These are phyloP conservation scores for Rosa multiflora DNA, from an alignment of 306 rosid genomes.

Conservation along the genomic window DNA sequence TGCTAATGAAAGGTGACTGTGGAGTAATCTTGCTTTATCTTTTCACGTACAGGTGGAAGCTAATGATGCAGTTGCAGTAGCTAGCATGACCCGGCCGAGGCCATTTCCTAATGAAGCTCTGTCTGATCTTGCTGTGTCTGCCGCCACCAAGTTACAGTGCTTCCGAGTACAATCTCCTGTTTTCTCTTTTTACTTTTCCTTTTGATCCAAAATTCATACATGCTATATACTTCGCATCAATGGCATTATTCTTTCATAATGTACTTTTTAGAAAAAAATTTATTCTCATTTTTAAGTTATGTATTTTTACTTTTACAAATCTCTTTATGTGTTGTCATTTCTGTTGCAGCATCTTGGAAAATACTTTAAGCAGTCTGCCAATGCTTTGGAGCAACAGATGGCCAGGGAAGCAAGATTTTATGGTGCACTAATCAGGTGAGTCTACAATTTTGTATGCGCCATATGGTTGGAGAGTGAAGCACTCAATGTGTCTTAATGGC, in stretches of 20 bases:
- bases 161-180: slow-evolving; percentile 52
- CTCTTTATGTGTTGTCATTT: slow-evolving; percentile 10
- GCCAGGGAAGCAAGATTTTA: slow-evolving; percentile 95
- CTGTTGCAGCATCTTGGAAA: slow-evolving; percentile 77
- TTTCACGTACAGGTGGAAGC: slow-evolving; percentile 66
- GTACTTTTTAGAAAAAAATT: not conserved
- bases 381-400: slow-evolving; percentile 86
- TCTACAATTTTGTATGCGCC: slow-evolving; percentile 2
- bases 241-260: not conserved
- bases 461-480: not conserved
- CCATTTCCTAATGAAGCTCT: slow-evolving; percentile 73
- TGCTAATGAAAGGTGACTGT: slow-evolving; percentile 19
- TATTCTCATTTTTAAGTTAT: not conserved
- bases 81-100: slow-evolving; percentile 83
- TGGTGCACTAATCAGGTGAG: slow-evolving; percentile 86
- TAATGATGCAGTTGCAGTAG: slow-evolving; percentile 89
- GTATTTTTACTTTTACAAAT: not conserved
- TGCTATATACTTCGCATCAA: not conserved
- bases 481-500: not conserved
- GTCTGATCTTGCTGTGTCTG: slow-evolving; percentile 85
- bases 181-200: not conserved
- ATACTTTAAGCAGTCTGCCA: slow-evolving; percentile 91
- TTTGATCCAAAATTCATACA: not conserved
- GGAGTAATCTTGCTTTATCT: slow-evolving; percentile 16
- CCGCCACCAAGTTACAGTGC: slow-evolving; percentile 87